A percentile compares a stretch with the other conserved stretches of the same genome.
Conservation (phyloP, 352 stramenopile species). For the Pythium biforme region DNA sequence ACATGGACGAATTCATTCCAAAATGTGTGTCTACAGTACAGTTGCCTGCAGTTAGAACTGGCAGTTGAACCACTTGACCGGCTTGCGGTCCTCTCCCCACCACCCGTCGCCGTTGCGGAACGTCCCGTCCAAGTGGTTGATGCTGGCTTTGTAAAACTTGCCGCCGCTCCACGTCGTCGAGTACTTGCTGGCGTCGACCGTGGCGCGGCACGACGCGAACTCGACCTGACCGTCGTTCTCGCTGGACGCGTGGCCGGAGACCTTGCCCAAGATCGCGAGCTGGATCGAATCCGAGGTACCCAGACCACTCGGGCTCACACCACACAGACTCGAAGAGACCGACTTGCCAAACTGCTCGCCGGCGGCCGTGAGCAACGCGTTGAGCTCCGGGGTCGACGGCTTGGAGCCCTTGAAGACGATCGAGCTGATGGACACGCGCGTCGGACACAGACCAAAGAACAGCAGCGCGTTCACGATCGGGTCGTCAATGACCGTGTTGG, state of each 20-base stretch:
- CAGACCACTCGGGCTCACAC: slow-evolving; percentile 30
- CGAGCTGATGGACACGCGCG: slow-evolving; percentile 2
- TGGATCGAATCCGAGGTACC: slow-evolving; percentile 19
- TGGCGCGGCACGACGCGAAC: slow-evolving; percentile 29
- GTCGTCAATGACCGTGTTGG: slow-evolving; percentile 6
- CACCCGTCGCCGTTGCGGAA: slow-evolving; percentile 35
- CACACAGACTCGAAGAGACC: slow-evolving; percentile 28
- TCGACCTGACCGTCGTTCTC: slow-evolving; percentile 39
- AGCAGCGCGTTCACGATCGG: slow-evolving; percentile 11
- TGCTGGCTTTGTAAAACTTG: slow-evolving; percentile 34
- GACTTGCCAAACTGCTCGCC: slow-evolving; percentile 4
- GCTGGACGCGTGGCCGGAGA: slow-evolving; percentile 26
- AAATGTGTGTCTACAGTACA: not conserved
- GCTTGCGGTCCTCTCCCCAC: slow-evolving; percentile 41
- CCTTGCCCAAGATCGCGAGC: slow-evolving; percentile 18
- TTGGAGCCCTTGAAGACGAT: slow-evolving; percentile 11
- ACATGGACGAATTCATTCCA: too few species aligned
- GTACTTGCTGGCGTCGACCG: slow-evolving; percentile 16
- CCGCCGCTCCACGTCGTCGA: slow-evolving; percentile 14
- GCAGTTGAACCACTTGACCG: slow-evolving; percentile 46
- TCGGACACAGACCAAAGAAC: slow-evolving; percentile 16
- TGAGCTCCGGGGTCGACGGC: slow-evolving; percentile 2
- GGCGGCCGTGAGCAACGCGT: slow-evolving; percentile 18
- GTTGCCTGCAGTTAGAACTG: slow-evolving; percentile 37
- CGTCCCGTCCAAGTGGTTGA: slow-evolving; percentile 38